Evolutionary conservation across 768 basidiomycete genomes (phyloP).

Genomic region (Tephrocybe sp.): DNA sequence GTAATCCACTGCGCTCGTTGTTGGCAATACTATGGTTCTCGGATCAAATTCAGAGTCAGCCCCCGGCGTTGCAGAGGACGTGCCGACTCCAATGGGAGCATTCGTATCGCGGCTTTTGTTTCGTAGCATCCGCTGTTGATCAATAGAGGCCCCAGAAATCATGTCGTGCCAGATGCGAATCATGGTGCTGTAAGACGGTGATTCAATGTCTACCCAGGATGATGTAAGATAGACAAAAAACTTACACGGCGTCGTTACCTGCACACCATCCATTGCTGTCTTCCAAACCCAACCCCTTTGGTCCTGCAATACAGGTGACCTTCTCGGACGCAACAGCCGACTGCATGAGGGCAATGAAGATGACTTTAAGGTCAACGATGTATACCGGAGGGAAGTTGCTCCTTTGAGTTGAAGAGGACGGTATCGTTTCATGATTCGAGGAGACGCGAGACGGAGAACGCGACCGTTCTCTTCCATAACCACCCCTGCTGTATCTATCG

Average conservation of each 20-base stretch:
- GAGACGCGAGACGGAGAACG: constrained; percentile 22
- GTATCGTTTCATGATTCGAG: background rate
- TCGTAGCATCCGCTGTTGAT: constrained; percentile 36
- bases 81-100: background rate
- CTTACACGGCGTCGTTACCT: constrained; percentile 52
- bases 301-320: constrained; percentile 28
- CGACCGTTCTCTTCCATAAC: constrained; percentile 12
- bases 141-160: constrained; percentile 43
- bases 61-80: constrained; percentile 2
- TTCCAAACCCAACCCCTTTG: constrained; percentile 27
- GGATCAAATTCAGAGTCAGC: constrained; percentile 32
- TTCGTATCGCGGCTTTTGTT: constrained; percentile 4
- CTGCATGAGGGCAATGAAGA: constrained; percentile 40
- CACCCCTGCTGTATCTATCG: constrained; percentile 3
- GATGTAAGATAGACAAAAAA: background rate
- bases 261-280: constrained; percentile 41
- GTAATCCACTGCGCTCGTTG: constrained; percentile 11
- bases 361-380: constrained; percentile 38
- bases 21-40: constrained; percentile 18
- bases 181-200: constrained; percentile 27
- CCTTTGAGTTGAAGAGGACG: background rate
- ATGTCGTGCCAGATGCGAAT: constrained; percentile 46
- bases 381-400: constrained; percentile 28
- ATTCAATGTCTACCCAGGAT: background rate
- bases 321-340: constrained; percentile 15